phyloP scores from a whole-genome alignment of 371 early-diverging fungal species.

The Lichtheimia ornata region DNA sequence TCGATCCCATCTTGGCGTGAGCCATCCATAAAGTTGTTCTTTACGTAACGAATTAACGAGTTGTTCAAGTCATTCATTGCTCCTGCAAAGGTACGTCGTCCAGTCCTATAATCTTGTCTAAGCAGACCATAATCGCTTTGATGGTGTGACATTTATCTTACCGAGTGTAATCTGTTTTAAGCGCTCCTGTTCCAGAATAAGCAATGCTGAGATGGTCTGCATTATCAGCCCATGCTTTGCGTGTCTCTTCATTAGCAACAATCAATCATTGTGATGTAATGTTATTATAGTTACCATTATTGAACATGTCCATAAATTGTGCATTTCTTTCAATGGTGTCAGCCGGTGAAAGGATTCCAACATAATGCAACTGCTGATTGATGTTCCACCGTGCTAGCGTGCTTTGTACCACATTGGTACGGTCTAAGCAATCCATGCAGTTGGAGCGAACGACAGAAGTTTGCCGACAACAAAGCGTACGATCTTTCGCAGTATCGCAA shows the following conservation, averaged over 20 bases:
- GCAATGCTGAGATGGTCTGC: conserved; percentile 93
- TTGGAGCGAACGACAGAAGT: conserved; percentile 92
- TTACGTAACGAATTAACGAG: conserved; percentile 82
- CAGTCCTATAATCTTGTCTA: conserved; percentile 55
- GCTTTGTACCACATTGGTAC: conserved; percentile 98
- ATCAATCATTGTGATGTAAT: neutral
- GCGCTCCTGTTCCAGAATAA: conserved; percentile 98
- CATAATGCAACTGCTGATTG: conserved; percentile 63
- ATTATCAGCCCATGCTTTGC: conserved; percentile 95
- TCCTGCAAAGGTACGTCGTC: conserved; percentile 81
- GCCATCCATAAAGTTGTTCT: conserved; percentile 94
- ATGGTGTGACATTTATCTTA: conserved; percentile 15
- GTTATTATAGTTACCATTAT: conserved; percentile 24
- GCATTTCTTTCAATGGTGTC: conserved; percentile 62
- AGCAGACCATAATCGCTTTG: neutral
- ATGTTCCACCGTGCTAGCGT: conserved; percentile 75
- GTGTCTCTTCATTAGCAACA: conserved; percentile 5
- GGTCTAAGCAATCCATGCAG: conserved; percentile 99
- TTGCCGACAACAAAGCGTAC: conserved; percentile 47
- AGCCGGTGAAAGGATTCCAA: conserved; percentile 59
- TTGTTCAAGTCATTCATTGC: conserved; percentile 80
- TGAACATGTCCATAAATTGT: conserved; percentile 36
- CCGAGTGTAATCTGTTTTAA: conserved; percentile 96
- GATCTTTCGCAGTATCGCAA: neutral
- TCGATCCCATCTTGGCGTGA: conserved; percentile 86